Percentiles rank a stretch among this genome's conserved stretches.
These are phyloP conservation scores for Coemansia erecta DNA, from an alignment of 192 early-diverging fungal species.

Conservation along the genomic window DNA sequence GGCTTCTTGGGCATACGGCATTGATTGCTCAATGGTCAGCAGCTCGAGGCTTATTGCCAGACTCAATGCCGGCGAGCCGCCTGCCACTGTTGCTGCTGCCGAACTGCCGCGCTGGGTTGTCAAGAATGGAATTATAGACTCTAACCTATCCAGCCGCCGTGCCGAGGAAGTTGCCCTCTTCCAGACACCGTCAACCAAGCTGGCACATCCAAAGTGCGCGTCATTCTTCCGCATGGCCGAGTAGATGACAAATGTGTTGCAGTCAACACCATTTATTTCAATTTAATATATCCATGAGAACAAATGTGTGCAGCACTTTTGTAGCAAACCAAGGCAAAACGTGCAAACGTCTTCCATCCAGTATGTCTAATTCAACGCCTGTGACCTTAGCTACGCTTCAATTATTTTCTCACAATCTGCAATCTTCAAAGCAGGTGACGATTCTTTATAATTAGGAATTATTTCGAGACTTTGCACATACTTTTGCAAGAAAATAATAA, in stretches of 20 bases:
- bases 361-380: too few species aligned
- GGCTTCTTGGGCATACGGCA: constrained; percentile 27
- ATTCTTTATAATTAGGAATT: too few species aligned
- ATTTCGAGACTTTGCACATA: too few species aligned
- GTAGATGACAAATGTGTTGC: background rate
- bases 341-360: too few species aligned
- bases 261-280: too few species aligned
- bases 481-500: too few species aligned
- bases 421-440: too few species aligned
- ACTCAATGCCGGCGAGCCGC: constrained; percentile 19
- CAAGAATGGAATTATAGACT: background rate
- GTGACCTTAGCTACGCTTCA: too few species aligned
- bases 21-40: constrained; percentile 20
- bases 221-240: background rate
- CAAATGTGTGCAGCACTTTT: too few species aligned
- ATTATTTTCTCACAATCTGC: too few species aligned
- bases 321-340: too few species aligned
- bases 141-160: constrained; percentile 6
- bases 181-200: background rate
- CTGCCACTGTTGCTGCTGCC: background rate
- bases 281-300: too few species aligned
- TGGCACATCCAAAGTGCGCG: constrained; percentile 1
- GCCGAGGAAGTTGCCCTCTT: constrained; percentile 20
- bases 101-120: constrained; percentile 18
- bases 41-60: constrained; percentile 18